Evolutionary conservation across 2,329 filamentous ascomycete species (phyloP), one percentile per base, ranked within the genome.

Genomic region (Teratosphaeria epicoccoides): DNA sequence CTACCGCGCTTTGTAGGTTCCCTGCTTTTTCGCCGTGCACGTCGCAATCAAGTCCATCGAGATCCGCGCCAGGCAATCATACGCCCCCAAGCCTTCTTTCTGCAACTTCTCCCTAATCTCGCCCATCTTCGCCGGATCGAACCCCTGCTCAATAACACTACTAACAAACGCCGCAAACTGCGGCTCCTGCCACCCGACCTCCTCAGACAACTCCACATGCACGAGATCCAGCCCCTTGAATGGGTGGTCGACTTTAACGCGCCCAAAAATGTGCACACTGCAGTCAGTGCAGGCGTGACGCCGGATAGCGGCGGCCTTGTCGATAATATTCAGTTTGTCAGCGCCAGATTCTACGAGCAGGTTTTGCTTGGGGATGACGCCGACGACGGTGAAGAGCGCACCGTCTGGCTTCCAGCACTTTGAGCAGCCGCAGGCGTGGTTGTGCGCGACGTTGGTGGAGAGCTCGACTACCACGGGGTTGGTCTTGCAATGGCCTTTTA

Each of bases 221-320:
- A 85, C 80, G 64, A 85, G 85, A 64, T 83, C 81, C n/a, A 85
- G 71, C 0, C 82, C 82, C 65, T 81, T 78, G 73, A 86, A 85
- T 0, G 82, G 69, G 61, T 85, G 83, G 1, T 82, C 78, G 55
- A 72, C 73, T 59, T 81, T 78, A 60, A 86, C 85, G 46, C 81
- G 78, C 22, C 83, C 82, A 61, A 73, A 85, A 61, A 86, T 53
- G 61, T 84, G 80, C 12, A 78, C 76, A 22, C 79, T 79, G 61
- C 81, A 84, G n/a, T 72, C 70, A 40, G 65, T 72, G 73, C 81
- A 84, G 12, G 80, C 81, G 59, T 82, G 61, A 24, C 81, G 78
- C 64, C 76, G 78, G 64, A 83, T 85, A 47, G 71, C 71, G 47
- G 80, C 81, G n/a, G 56, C 66, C 22, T 68, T 45, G 66, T 84